Evolutionary conservation across 805 yeast genomes (phyloP), one percentile per base, ranked within the genome.

Genomic region (Cyberlindnera bimundalis): DNA sequence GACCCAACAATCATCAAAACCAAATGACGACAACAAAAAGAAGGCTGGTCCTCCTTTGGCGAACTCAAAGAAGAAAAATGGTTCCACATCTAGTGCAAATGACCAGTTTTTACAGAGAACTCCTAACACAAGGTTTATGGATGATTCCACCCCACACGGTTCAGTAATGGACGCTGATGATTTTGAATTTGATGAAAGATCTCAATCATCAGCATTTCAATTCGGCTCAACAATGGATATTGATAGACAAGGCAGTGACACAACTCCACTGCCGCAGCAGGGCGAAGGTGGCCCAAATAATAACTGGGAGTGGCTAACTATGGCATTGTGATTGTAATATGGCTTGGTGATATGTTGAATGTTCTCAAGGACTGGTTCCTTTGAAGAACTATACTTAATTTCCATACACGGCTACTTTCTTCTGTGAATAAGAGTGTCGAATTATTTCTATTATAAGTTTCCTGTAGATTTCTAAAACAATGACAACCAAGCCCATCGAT

Each of bases 281-380:
- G 27, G 26, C 4, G 35, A 32, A 8, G 26, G 14, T 16, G 13
- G 7, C 13, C 20, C 53, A 8, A 55, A 50, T 30, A 56, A 53
- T 23, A 56, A 55, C 37, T 56, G 61, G 61, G 61, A 56, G 36
- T 56, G 61, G 61, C 27, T 56, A 8, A 53, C 59, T 1, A 47
- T 56, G 52, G 49, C 58, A 6, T 33, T 56, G n/a, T 56, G 30
- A 46, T 23, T 28, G n/a, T n/a, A n/a, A n/a, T n/a, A n/a, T n/a
- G n/a, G n/a, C n/a, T n/a, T n/a, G n/a, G n/a, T n/a, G n/a, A n/a
- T n/a, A n/a, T n/a, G n/a, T n/a, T n/a, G n/a, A n/a, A n/a, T n/a
- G n/a, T n/a, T n/a, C n/a, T n/a, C n/a, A 21, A 21, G 24, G 24
- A 21, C 24, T 7, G 24, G 24, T 21, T 6, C 24, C 24, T 21